phyloP scores from a whole-genome alignment of 192 early-diverging fungal species.

The Borealophlyctis nickersoniae region DNA sequence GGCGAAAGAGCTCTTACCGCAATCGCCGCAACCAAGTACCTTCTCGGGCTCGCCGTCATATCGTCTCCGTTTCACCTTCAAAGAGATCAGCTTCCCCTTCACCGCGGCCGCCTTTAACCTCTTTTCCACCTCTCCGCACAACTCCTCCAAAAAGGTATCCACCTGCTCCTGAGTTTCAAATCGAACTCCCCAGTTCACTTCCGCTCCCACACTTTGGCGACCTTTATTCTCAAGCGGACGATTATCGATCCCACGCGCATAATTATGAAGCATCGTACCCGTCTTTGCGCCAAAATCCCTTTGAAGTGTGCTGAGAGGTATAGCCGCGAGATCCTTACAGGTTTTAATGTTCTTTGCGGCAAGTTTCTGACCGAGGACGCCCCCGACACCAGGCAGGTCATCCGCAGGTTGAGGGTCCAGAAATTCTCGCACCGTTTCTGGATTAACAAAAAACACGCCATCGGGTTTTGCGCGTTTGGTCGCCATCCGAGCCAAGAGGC shows the following conservation, averaged over 20 bases:
- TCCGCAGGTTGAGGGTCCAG: constrained; percentile 31
- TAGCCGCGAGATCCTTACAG: constrained; percentile 33
- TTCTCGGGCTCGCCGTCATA: constrained; percentile 50
- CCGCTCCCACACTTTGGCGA: constrained; percentile 77
- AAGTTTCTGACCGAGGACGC: constrained; percentile 44
- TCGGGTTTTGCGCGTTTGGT: constrained; percentile 73
- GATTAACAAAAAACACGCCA: constrained; percentile 31
- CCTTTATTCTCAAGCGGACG: constrained; percentile 61
- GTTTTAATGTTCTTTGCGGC: constrained; percentile 28
- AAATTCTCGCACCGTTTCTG: not conserved
- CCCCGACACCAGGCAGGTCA: constrained; percentile 62
- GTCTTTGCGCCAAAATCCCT: constrained; percentile 68
- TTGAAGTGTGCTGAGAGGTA: constrained; percentile 49
- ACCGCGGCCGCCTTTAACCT: constrained; percentile 55
- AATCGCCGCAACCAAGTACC: constrained; percentile 44
- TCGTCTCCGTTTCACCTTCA: constrained; percentile 57
- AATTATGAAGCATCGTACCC: constrained; percentile 65
- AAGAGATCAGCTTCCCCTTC: constrained; percentile 58
- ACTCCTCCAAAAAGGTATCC: constrained; percentile 63
- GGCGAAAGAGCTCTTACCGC: constrained; percentile 24
- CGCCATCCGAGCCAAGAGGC: constrained; percentile 71
- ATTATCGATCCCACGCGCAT: constrained; percentile 72
- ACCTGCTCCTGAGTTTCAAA: constrained; percentile 71
- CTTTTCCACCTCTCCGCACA: constrained; percentile 63
- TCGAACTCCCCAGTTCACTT: constrained; percentile 86